Evolutionary conservation across 352 stramenopile species (phyloP).

Genomic region (Phytophthora pinifolia): DNA sequence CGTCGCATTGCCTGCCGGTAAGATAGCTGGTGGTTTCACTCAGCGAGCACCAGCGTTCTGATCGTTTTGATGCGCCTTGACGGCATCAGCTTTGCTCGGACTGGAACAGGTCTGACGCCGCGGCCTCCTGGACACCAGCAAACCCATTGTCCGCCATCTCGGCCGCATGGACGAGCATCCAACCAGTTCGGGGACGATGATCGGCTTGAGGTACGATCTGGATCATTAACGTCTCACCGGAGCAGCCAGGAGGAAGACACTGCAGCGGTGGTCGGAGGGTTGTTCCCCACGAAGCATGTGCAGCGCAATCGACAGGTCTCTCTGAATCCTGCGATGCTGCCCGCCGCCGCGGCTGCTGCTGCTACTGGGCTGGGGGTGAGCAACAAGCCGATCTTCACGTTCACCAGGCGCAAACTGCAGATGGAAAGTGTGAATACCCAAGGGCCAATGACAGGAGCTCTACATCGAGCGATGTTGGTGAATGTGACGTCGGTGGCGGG

Average conservation of each 20-base stretch:
- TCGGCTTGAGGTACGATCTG: constrained; percentile 10
- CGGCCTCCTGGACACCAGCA: constrained; percentile 15
- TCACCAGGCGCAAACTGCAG: constrained; percentile 28
- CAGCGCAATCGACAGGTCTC: constrained; percentile 34
- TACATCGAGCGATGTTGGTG: neutral
- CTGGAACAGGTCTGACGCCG: constrained; percentile 23
- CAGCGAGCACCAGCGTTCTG: neutral
- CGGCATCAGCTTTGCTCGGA: constrained; percentile 15
- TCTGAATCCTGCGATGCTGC: constrained; percentile 17
- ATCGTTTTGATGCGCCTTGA: neutral
- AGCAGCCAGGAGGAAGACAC: constrained; percentile 20
- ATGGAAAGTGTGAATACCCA: constrained; percentile 15
- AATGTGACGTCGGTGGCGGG: constrained; percentile 2
- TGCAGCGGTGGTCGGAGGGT: constrained; percentile 13
- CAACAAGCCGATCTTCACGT: constrained; percentile 31
- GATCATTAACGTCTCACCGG: neutral
- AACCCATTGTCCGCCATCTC: neutral
- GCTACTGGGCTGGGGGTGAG: constrained; percentile 18
- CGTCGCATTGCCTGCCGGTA: constrained; percentile 40
- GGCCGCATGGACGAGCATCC: neutral
- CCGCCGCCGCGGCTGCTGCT: constrained; percentile 21
- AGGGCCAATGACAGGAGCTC: neutral
- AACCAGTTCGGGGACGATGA: constrained; percentile 6
- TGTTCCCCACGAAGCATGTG: constrained; percentile 31
- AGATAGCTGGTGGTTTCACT: neutral